A percentile compares a stretch with the other conserved stretches of the same genome.
Evolutionary conservation across 2,329 filamentous ascomycete genomes (phyloP).

Genomic region (Sclerotinia spermophila): DNA sequence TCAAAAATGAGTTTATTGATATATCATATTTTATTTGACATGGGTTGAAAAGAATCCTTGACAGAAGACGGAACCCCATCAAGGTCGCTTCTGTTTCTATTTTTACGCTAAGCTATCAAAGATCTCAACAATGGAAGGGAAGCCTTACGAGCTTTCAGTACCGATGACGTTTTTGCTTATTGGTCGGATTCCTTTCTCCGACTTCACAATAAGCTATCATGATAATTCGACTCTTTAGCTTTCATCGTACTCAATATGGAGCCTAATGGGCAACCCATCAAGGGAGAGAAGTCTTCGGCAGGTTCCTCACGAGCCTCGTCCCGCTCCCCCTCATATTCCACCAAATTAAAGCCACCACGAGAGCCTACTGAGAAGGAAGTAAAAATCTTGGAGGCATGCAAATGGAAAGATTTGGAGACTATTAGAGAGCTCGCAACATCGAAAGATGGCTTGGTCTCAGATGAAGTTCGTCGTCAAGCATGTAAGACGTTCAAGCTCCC

Average conservation of each 20-base stretch:
- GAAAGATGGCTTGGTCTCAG: slow-evolving; percentile 63
- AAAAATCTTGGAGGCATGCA: slow-evolving; percentile 58
- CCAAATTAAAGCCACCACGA: neutral
- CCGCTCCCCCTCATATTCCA: slow-evolving; percentile 11
- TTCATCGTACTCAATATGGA: slow-evolving; percentile 35
- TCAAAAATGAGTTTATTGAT: slow-evolving; percentile 15
- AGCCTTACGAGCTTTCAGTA: neutral
- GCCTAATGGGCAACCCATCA: slow-evolving; percentile 28
- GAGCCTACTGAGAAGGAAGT: slow-evolving; percentile 39
- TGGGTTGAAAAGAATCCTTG: slow-evolving; percentile 17
- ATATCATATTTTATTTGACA: slow-evolving; percentile 23
- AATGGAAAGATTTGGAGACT: slow-evolving; percentile 50
- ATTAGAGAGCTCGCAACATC: slow-evolving; percentile 59
- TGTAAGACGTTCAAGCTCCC: slow-evolving; percentile 56
- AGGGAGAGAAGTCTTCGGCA: slow-evolving; percentile 20
- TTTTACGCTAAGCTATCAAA: slow-evolving; percentile 10
- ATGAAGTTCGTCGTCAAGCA: slow-evolving; percentile 65
- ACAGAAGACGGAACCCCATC: slow-evolving; percentile 4
- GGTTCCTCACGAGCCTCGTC: slow-evolving; percentile 18
- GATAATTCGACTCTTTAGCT: slow-evolving; percentile 25
- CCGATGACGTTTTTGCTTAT: neutral
- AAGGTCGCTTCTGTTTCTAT: slow-evolving; percentile 8
- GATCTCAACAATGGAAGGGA: slow-evolving; percentile 3
- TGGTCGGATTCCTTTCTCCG: slow-evolving; percentile 1
- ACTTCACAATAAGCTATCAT: slow-evolving; percentile 24